Evolutionary conservation across 1,139 yeast genomes (phyloP).

Genomic region (Torulaspora globosa): DNA sequence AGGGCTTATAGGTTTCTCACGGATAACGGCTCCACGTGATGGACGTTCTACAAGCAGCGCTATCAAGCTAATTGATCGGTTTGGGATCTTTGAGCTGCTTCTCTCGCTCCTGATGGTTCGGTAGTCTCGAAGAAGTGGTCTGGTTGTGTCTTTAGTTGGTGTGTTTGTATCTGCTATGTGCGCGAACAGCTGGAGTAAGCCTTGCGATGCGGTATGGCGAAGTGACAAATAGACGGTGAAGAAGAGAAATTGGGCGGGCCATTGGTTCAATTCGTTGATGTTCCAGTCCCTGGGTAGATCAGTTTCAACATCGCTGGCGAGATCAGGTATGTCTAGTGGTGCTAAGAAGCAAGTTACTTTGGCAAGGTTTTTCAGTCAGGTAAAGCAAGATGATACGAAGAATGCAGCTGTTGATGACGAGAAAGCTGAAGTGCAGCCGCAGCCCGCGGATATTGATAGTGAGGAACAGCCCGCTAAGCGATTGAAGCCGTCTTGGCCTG

Average conservation of each 20-base stretch:
- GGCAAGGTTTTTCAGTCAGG: slow-evolving; percentile 29
- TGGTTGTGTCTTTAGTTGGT: not conserved
- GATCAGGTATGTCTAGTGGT: slow-evolving; percentile 12
- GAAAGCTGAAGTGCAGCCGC: not conserved
- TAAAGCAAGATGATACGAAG: slow-evolving; percentile 11
- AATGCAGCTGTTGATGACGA: not conserved
- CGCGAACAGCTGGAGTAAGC: slow-evolving; percentile 1
- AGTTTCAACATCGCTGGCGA: not conserved
- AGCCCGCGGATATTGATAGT: not conserved
- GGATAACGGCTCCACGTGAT: slow-evolving; percentile 2
- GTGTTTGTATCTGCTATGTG: not conserved
- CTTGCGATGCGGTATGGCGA: slow-evolving; percentile 2
- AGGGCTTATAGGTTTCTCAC: not conserved
- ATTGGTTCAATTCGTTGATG: not conserved
- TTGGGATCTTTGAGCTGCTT: not conserved
- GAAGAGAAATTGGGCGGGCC: not conserved
- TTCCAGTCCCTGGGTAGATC: slow-evolving; percentile 1
- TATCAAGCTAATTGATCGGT: not conserved
- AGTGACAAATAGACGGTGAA: not conserved
- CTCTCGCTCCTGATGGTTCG: not conserved
- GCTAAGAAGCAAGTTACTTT: slow-evolving; percentile 30
- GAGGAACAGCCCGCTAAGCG: slow-evolving; percentile 11
- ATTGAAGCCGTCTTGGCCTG: slow-evolving; percentile 7
- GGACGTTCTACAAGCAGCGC: not conserved
- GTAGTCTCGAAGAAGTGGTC: not conserved